Evolutionary conservation across 148 eudicot species (phyloP).

Genomic region (Vaccinium macrocarpon): DNA sequence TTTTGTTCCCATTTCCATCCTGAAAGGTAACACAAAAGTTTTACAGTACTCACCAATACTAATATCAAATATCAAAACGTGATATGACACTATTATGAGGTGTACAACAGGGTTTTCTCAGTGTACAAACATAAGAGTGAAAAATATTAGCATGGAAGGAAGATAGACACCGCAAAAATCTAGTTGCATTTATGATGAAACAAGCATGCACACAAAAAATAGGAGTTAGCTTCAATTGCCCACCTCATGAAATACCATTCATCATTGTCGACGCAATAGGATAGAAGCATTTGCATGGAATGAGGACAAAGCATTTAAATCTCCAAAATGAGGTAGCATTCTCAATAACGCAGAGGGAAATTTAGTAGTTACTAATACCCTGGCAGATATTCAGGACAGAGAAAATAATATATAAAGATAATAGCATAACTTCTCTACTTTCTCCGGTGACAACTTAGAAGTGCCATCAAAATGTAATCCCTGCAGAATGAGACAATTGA

Average conservation of each 20-base stretch:
- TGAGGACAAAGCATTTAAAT: neutral
- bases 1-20: conserved; percentile 88
- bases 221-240: neutral
- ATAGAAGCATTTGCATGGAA: neutral
- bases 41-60: neutral
- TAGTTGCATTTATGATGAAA: neutral
- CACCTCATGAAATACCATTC: neutral
- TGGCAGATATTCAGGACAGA: neutral
- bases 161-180: neutral
- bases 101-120: neutral
- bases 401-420: neutral
- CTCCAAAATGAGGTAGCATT: neutral
- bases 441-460: neutral
- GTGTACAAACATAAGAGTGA: neutral
- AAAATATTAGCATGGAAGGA: neutral
- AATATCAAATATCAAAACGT: neutral
- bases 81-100: neutral
- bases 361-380: neutral
- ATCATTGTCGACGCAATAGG: neutral
- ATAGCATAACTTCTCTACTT: neutral
- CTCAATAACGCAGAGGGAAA: neutral
- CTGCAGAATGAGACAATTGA: neutral
- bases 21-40: conserved; percentile 18
- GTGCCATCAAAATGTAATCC: neutral
- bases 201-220: neutral